These are phyloP conservation scores for sunflower (Helianthus annuus) DNA, from an alignment of 129 eudicot genomes.

Conservation along the genomic window DNA sequence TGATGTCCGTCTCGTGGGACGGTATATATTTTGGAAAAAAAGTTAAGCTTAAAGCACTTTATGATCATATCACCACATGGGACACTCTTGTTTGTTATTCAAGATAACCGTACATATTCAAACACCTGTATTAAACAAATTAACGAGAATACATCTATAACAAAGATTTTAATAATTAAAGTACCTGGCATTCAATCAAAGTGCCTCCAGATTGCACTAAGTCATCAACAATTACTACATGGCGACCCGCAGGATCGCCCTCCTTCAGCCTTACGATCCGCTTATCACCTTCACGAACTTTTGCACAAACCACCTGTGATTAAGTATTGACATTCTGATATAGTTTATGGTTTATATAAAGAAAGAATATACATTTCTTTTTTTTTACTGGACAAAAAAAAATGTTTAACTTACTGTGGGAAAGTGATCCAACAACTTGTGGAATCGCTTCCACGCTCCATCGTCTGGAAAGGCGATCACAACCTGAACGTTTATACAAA, in stretches of 20 bases:
- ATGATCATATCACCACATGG: background rate
- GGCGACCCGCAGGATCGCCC: constrained; percentile 81
- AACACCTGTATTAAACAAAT: background rate
- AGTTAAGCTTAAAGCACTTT: background rate
- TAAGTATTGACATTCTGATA: background rate
- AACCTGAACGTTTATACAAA: constrained; percentile 42
- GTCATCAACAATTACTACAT: constrained; percentile 93
- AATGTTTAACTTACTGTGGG: constrained; percentile 53
- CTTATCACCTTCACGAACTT: constrained; percentile 91
- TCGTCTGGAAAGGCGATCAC: constrained; percentile 94
- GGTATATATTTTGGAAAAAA: background rate
- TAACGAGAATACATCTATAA: background rate
- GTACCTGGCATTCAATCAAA: constrained; percentile 90
- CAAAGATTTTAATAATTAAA: background rate
- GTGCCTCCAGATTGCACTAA: constrained; percentile 95
- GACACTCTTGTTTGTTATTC: background rate
- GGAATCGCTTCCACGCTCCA: constrained; percentile 99
- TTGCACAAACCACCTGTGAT: constrained; percentile 76
- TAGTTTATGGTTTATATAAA: background rate
- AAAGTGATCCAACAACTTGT: constrained; percentile 70
- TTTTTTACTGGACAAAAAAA: background rate
- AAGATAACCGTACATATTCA: background rate
- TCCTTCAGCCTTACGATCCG: constrained; percentile 87
- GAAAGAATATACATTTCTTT: background rate
- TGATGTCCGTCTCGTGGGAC: background rate